Evolutionary conservation across 768 basidiomycete species (phyloP).

Genomic region (Collybia nuda): DNA sequence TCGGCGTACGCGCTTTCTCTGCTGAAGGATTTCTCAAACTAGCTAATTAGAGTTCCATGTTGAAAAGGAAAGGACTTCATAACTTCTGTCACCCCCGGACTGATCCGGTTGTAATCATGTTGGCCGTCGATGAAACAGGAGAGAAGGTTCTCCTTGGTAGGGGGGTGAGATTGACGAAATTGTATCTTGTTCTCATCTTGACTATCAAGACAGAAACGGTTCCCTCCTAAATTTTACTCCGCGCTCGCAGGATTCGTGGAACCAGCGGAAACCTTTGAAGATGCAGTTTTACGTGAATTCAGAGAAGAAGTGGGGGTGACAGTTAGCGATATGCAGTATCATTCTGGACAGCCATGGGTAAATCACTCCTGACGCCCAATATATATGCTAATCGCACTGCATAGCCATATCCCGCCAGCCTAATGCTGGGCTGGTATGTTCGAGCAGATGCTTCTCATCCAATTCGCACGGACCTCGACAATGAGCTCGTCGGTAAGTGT

Average conservation of each 20-base stretch:
- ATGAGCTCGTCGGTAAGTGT: conserved; percentile 79
- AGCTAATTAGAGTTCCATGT: too few species aligned
- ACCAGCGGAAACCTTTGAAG: conserved; percentile 90
- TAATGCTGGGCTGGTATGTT: conserved; percentile 89
- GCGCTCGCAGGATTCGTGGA: conserved; percentile 92
- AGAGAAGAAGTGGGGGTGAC: conserved; percentile 92
- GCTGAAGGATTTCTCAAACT: too few species aligned
- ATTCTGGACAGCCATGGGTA: conserved; percentile 85
- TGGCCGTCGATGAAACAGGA: conserved; percentile 70
- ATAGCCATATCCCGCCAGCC: conserved; percentile 83
- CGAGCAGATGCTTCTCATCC: conserved; percentile 67
- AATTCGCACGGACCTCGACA: conserved; percentile 84
- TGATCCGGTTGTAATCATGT: conserved; percentile 88
- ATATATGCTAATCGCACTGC: neutral
- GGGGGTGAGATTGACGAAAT: conserved; percentile 52
- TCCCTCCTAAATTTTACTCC: conserved; percentile 72
- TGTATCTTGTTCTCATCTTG: neutral
- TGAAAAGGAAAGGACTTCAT: conserved; percentile 72
- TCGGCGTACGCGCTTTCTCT: conserved; percentile 43
- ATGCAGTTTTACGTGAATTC: conserved; percentile 86
- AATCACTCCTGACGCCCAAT: conserved; percentile 13
- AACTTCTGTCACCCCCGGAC: conserved; percentile 82
- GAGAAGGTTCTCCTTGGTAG: conserved; percentile 86
- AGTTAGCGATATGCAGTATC: conserved; percentile 79
- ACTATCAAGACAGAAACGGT: conserved; percentile 46